phyloP scores from a whole-genome alignment of 805 yeast genomes.

The Myxozyma nipponensis region DNA sequence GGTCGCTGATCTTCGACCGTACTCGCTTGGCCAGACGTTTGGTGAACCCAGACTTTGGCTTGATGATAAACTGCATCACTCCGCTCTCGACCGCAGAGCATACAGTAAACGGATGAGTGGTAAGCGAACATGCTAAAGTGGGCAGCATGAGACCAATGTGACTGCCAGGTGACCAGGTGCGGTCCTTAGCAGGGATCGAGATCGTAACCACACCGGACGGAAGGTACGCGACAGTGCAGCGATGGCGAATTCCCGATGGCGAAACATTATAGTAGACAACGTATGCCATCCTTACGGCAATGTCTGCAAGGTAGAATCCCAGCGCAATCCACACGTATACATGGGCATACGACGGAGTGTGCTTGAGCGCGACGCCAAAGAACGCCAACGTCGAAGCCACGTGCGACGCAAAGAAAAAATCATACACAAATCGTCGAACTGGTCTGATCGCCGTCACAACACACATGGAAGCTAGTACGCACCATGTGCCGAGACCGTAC shows the following conservation, averaged over 20 bases:
- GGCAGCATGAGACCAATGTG: slow-evolving; percentile 25
- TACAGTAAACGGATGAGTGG: slow-evolving; percentile 38
- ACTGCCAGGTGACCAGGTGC: slow-evolving; percentile 30
- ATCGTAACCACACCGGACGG: slow-evolving; percentile 2
- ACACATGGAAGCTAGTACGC: slow-evolving; percentile 29
- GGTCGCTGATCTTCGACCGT: not conserved
- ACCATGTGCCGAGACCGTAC: slow-evolving; percentile 30
- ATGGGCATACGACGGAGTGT: slow-evolving; percentile 30
- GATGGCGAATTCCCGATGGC: slow-evolving; percentile 15
- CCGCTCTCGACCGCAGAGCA: slow-evolving; percentile 40
- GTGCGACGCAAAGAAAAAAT: slow-evolving; percentile 31
- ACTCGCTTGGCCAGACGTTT: slow-evolving; percentile 4
- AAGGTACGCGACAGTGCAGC: slow-evolving; percentile 12
- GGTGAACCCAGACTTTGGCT: slow-evolving; percentile 27
- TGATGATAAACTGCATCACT: slow-evolving; percentile 42
- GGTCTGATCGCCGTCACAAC: slow-evolving; percentile 35
- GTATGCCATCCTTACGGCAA: slow-evolving; percentile 21
- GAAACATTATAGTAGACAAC: slow-evolving; percentile 18
- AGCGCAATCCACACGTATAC: slow-evolving; percentile 29
- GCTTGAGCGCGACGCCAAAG: slow-evolving; percentile 25
- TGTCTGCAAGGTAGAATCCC: slow-evolving; percentile 29
- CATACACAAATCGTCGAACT: slow-evolving; percentile 26
- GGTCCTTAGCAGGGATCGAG: slow-evolving; percentile 8
- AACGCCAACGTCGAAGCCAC: slow-evolving; percentile 29
- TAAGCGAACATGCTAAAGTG: slow-evolving; percentile 15